Conservation (phyloP, 108 stramenopile species). For the Phaeodactylum tricornutum region DNA sequence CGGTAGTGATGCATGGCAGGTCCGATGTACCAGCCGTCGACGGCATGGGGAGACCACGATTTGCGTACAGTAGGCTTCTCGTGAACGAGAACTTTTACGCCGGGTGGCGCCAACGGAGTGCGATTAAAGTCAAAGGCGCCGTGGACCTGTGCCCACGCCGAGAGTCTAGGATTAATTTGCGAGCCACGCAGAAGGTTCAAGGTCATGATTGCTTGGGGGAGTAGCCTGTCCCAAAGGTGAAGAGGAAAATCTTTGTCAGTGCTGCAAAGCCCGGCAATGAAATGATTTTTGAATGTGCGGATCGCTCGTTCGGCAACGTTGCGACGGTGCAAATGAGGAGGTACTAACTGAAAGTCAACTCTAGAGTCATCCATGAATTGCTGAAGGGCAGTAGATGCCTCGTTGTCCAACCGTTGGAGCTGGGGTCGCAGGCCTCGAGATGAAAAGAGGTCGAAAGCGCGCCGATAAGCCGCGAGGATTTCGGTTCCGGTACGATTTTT, state of each 20-base stretch:
- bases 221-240: constrained; percentile 13
- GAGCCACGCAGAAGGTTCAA: constrained; percentile 16
- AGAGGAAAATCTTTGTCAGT: constrained; percentile 16
- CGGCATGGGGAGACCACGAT: constrained; percentile 12
- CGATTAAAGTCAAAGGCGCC: constrained; percentile 8
- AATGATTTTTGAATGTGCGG: constrained; percentile 34
- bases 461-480: constrained; percentile 6
- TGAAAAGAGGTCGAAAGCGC: constrained; percentile 5
- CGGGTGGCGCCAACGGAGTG: constrained; percentile 1
- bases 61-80: constrained; percentile 1
- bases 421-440: constrained; percentile 3
- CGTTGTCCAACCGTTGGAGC: constrained; percentile 14
- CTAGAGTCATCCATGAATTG: constrained; percentile 5
- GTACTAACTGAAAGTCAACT: constrained; percentile 13
- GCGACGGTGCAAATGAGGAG: constrained; percentile 16
- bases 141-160: constrained; percentile 7
- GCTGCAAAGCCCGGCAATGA: constrained; percentile 26
- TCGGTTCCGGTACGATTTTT: neutral
- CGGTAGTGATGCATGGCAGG: constrained; percentile 23
- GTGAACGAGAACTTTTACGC: neutral
- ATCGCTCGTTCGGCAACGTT: constrained; percentile 42
- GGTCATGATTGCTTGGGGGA: constrained; percentile 18
- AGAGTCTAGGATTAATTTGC: constrained; percentile 5
- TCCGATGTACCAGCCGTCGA: constrained; percentile 19
- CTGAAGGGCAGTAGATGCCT: constrained; percentile 13